phyloP scores from a whole-genome alignment of 169 alveolate species.

The Ichthyophthirius multifiliis region DNA sequence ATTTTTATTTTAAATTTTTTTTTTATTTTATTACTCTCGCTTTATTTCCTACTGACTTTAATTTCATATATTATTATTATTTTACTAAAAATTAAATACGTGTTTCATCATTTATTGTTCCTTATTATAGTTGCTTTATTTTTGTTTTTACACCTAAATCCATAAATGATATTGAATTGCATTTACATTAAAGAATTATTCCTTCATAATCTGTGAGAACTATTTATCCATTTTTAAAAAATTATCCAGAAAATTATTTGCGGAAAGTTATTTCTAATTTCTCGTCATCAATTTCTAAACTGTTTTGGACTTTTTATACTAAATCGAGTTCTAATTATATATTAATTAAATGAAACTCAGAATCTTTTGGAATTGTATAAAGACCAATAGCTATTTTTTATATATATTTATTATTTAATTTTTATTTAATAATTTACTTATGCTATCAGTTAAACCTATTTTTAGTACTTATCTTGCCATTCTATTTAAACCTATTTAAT shows the following conservation, averaged over 20 bases:
- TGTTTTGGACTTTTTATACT: too few relatives aligned
- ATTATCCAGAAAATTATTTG: conserved; percentile 31
- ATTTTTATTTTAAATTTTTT: background rate
- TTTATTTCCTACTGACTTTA: conserved; percentile 48
- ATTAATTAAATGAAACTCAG: too few relatives aligned
- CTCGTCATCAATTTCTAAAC: conserved; percentile 65
- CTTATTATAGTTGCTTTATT: conserved; percentile 39
- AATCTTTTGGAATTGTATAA: background rate
- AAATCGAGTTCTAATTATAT: too few relatives aligned
- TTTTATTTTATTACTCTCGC: conserved; percentile 20
- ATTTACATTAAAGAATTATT: conserved; percentile 5
- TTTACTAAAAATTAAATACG: conserved; percentile 50
- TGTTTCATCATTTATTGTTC: conserved; percentile 50
- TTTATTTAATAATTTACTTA: too few relatives aligned
- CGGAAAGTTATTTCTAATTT: conserved; percentile 49
- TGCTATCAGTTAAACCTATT: too few relatives aligned
- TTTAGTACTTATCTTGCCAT: background rate
- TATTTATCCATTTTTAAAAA: conserved; percentile 48
- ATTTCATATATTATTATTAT: conserved; percentile 35
- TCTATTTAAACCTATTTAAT: too few relatives aligned
- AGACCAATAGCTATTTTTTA: background rate
- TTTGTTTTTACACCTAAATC: conserved; percentile 51
- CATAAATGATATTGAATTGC: conserved; percentile 27
- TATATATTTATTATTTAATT: too few relatives aligned
- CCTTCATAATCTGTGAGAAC: conserved; percentile 26